Percentiles rank a stretch among this genome's conserved stretches.
phyloP scores from a whole-genome alignment of 768 basidiomycete genomes.

The Boletus pseudopeckii region DNA sequence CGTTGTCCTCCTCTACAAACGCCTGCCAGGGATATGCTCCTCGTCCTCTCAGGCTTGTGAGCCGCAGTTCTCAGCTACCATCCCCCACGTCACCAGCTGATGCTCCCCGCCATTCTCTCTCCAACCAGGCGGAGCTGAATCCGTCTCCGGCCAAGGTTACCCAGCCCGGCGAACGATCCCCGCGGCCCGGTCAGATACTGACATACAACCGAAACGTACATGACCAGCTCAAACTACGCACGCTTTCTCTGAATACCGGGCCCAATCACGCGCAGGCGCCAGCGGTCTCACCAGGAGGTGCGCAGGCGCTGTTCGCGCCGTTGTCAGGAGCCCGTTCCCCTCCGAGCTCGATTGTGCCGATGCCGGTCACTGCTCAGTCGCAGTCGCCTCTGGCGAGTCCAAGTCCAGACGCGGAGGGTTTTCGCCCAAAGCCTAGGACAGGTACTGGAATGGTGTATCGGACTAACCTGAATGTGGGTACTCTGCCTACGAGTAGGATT shows the following conservation, averaged over 20 bases:
- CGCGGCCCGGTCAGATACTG: conserved; percentile 26
- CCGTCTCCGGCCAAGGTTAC: conserved; percentile 8
- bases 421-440: conserved; percentile 52
- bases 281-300: conserved; percentile 16
- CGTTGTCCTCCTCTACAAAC: not conserved
- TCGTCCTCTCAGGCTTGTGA: conserved; percentile 27
- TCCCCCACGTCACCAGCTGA: not conserved
- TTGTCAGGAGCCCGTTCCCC: conserved; percentile 1
- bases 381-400: conserved; percentile 22
- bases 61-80: conserved; percentile 14
- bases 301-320: conserved; percentile 22
- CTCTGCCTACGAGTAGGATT: conserved; percentile 36
- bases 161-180: conserved; percentile 25
- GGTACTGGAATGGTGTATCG: conserved; percentile 71
- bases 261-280: conserved; percentile 5
- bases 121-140: conserved; percentile 10
- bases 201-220: conserved; percentile 35
- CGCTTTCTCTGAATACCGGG: conserved; percentile 12
- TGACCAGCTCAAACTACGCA: conserved; percentile 29
- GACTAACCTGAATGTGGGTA: conserved; percentile 26
- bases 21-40: conserved; percentile 16
- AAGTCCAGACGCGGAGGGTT: conserved; percentile 12
- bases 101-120: not conserved
- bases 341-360: conserved; percentile 9
- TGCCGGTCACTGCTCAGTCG: conserved; percentile 12